Base-by-base conservation (phyloP, 176 grass and related monocot genomes). In the Elymus sibiricus region DNA sequence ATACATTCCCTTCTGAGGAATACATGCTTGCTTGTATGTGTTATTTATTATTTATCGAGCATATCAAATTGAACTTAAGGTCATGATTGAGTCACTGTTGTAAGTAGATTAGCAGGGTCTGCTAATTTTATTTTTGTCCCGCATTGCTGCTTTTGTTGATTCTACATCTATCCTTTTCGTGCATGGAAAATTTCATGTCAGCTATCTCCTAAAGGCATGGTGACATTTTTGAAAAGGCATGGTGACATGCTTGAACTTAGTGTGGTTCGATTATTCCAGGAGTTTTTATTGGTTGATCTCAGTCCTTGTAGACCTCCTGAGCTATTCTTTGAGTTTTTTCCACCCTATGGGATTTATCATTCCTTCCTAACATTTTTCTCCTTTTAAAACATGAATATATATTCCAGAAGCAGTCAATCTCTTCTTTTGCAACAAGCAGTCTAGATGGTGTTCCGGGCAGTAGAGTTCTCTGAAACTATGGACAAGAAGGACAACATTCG, bases 401-500 rank as follows among this genome's bases (percentile, higher is more conserved):
- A 80, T 43, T 51, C 39, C 39, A 40, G 39, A 40, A 40, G 9
- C 39, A 40, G 39, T 40, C 39, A 40, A 40, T 40, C 9, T 40
- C 39, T 40, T 40, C 39, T 40, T 40, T 40, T 40, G 39, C 39
- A 40, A 40, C 73, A 61, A 58, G 59, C 31, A 79, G 80, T n/a
- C 90, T 92, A 87, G 72, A 97, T 94, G 92, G 94, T 92, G 83
- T 97, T 94, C 77, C 92, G 90, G n/a, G 85, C 11, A 16, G 87
- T 87, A 84, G 94, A 85, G 92, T 40, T 40, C 9, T 40, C 9
- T 40, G 1, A 40, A 40, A 9, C 39, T 40, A 97, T 97, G 95
- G 95, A 97, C 80, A 69, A 92, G 46, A 97, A 97, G 61, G 85
- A 97, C 34, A 94, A 97, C 60, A 97, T 94, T 56, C 42, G 89